These are phyloP conservation scores for Abrus precatorius DNA, from an alignment of 306 rosid genomes.

Conservation along the genomic window DNA sequence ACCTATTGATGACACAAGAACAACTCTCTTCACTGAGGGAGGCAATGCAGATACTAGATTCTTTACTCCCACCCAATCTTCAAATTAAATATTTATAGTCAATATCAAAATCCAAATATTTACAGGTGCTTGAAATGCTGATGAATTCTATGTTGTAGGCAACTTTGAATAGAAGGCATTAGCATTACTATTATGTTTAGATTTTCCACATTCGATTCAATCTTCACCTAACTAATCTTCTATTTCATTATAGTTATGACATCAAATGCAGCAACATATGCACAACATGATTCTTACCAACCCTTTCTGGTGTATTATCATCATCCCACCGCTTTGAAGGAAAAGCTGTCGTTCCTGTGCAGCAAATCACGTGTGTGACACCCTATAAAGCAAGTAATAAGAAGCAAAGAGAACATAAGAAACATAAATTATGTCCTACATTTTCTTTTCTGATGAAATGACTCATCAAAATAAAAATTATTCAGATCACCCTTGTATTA, in stretches of 20 bases:
- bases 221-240: slow-evolving; percentile 43
- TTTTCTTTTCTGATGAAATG: slow-evolving; percentile 8
- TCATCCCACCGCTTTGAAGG: slow-evolving; percentile 95
- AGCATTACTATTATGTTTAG: slow-evolving; percentile 21
- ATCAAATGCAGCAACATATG: slow-evolving; percentile 8
- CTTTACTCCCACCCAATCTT: slow-evolving; percentile 98
- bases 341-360: slow-evolving; percentile 96
- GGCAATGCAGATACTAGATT: slow-evolving; percentile 86
- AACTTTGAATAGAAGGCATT: slow-evolving; percentile 18
- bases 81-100: slow-evolving; percentile 46
- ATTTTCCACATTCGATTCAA: slow-evolving; percentile 2
- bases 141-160: background rate
- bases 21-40: slow-evolving; percentile 77
- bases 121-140: slow-evolving; percentile 17
- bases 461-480: slow-evolving; percentile 12
- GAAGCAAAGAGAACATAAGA: slow-evolving; percentile 13
- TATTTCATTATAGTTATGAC: slow-evolving; percentile 29
- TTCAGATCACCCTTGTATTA: slow-evolving; percentile 13
- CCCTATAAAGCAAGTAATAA: slow-evolving; percentile 66
- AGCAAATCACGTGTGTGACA: slow-evolving; percentile 95
- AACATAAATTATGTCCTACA: slow-evolving; percentile 30
- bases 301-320: slow-evolving; percentile 90
- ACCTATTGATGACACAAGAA: slow-evolving; percentile 97
- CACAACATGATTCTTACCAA: slow-evolving; percentile 67
- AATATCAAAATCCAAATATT: slow-evolving; percentile 38